Conservation (phyloP, 306 rosid genomes). For the Delonix regia region DNA sequence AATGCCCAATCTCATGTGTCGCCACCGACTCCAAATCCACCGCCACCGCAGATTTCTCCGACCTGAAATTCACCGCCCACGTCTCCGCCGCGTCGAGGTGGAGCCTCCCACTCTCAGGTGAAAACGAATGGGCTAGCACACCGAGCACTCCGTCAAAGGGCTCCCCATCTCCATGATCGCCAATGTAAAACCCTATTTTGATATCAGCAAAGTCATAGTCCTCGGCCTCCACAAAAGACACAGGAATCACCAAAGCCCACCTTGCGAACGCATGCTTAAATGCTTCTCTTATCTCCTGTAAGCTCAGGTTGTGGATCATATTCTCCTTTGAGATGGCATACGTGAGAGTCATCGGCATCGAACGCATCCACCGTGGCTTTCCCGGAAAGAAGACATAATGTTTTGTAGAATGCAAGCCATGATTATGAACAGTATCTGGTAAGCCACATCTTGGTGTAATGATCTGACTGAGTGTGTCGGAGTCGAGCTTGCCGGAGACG, state of each 20-base stretch:
- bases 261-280: slow-evolving; percentile 54
- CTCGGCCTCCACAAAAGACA: slow-evolving; percentile 54
- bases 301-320: slow-evolving; percentile 45
- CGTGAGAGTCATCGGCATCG: slow-evolving; percentile 66
- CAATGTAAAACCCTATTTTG: slow-evolving; percentile 70
- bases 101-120: slow-evolving; percentile 75
- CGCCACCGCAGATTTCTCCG: slow-evolving; percentile 61
- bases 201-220: slow-evolving; percentile 61
- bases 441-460: slow-evolving; percentile 63
- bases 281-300: slow-evolving; percentile 40
- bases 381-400: slow-evolving; percentile 64
- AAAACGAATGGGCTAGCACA: slow-evolving; percentile 80
- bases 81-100: slow-evolving; percentile 90
- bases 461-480: slow-evolving; percentile 46
- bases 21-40: slow-evolving; percentile 87
- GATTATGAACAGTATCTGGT: slow-evolving; percentile 33
- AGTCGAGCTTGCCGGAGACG: slow-evolving; percentile 58
- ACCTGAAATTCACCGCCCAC: slow-evolving; percentile 66
- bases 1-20: slow-evolving; percentile 84
- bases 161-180: slow-evolving; percentile 85
- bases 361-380: slow-evolving; percentile 73
- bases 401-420: slow-evolving; percentile 34
- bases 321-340: slow-evolving; percentile 60
- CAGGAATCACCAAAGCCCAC: slow-evolving; percentile 79
- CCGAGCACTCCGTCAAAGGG: slow-evolving; percentile 86